Conservation (phyloP, 2,329 filamentous ascomycete species). For the Eutypa lata region DNA sequence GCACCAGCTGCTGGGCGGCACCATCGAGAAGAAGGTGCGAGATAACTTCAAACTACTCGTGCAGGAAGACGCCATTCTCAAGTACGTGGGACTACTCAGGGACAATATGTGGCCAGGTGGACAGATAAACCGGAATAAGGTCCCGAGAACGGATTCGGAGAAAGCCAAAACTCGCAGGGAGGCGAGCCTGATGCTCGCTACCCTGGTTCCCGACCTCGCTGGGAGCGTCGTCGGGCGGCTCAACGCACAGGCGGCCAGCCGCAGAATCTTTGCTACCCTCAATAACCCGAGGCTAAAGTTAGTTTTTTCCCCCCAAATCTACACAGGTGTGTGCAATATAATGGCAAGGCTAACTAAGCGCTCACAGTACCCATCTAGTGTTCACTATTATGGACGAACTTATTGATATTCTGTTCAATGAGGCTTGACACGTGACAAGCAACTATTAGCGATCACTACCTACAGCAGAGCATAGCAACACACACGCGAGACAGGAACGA, state of each 20-base stretch:
- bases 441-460: neutral
- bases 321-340: too few species aligned
- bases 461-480: too few species aligned
- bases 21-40: slow-evolving; percentile 91
- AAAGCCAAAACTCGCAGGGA: slow-evolving; percentile 80
- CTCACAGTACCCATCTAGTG: slow-evolving; percentile 59
- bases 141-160: slow-evolving; percentile 64
- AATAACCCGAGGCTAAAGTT: slow-evolving; percentile 91
- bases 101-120: slow-evolving; percentile 82
- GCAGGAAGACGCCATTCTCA: slow-evolving; percentile 74
- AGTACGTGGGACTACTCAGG: slow-evolving; percentile 70
- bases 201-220: slow-evolving; percentile 84
- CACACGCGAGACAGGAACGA: neutral
- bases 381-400: slow-evolving; percentile 73
- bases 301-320: slow-evolving; percentile 36
- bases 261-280: slow-evolving; percentile 83
- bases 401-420: slow-evolving; percentile 60
- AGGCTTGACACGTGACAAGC: slow-evolving; percentile 21
- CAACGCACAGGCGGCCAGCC: slow-evolving; percentile 87
- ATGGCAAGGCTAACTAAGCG: slow-evolving; percentile 22
- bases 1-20: slow-evolving; percentile 91
- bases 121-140: slow-evolving; percentile 44
- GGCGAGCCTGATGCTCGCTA: slow-evolving; percentile 84
- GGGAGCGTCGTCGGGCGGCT: slow-evolving; percentile 88
- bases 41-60: slow-evolving; percentile 74